Base-by-base conservation (phyloP, 2,329 filamentous ascomycete species). In the Pseudogymnoascus sp. region DNA sequence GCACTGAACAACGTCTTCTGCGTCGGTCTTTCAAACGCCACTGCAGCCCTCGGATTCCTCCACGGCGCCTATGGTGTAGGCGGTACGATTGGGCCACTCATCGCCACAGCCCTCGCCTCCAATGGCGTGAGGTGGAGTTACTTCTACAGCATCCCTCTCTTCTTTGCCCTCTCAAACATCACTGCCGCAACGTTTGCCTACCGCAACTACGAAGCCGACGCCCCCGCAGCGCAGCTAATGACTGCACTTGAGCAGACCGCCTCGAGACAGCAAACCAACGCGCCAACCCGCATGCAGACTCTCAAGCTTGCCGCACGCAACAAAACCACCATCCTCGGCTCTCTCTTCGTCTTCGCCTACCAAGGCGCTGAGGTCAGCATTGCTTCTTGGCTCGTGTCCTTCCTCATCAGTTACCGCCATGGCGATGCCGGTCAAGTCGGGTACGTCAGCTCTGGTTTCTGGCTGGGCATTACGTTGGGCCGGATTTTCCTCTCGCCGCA, bases 321-420 rank as follows among this genome's bases (percentile, higher is more conserved):
- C 77, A 73, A 83, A 54, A 69, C 66, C 4, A 90, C 92, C 0
- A 75, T 95, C 1, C 80, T 95, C 0, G 89, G 90, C 2, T 87
- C 90, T 0, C 74, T 91, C 8, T 95, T 95, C 78, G 89, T 95
- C 73, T 95, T 96, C 73, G 85, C 86, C 26, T 96, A 96, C 74
- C 90, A 95, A 75, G 91, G 90, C 36, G 88, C 89, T 37, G 91
- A 96, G 75, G 90, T 96, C 14, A 87, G 86, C 12, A 90, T 93
- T 67, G 90, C 88, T 0, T 90, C 91, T 62, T 96, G 91, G 91
- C 87, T 93, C 60, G 91, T 93, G 66, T 91, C 88, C 2, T 96
- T 93, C 77, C 78, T 96, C 40, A 91, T 95, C 74, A 82, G 83
- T 60, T 83, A 86, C 66, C 86, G 90, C 39, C 78, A 85, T 64